These are phyloP conservation scores for Colletotrichum sp. DNA, from an alignment of 2,329 filamentous ascomycete species.

Conservation along the genomic window DNA sequence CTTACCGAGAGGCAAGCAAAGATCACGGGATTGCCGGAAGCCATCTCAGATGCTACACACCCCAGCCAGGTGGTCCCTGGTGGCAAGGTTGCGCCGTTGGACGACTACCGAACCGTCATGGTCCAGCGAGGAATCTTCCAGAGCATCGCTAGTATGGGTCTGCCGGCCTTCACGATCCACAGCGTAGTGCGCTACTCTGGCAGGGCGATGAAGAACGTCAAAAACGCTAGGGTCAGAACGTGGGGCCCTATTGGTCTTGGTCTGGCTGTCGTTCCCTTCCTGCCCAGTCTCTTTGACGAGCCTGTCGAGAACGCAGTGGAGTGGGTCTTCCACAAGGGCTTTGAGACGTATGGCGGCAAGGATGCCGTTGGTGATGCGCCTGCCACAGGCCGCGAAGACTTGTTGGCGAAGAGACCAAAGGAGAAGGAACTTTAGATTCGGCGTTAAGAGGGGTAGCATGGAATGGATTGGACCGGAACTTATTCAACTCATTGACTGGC, in stretches of 20 bases:
- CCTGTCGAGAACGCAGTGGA: slow-evolving; percentile 93
- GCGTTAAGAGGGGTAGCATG: not conserved
- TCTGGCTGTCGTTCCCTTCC: slow-evolving; percentile 77
- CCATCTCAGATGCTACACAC: slow-evolving; percentile 7
- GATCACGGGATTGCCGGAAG: slow-evolving; percentile 44
- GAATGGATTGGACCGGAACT: not conserved
- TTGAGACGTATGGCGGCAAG: slow-evolving; percentile 73
- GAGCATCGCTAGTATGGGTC: slow-evolving; percentile 86
- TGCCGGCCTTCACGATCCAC: slow-evolving; percentile 94
- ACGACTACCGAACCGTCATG: slow-evolving; percentile 93
- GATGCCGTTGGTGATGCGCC: slow-evolving; percentile 61
- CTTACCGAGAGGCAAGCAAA: slow-evolving; percentile 55
- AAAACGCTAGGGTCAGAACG: slow-evolving; percentile 77
- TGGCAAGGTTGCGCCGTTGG: slow-evolving; percentile 68
- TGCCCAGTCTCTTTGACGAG: slow-evolving; percentile 87
- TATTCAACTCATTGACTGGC: slow-evolving; percentile 1
- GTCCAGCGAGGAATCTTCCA: slow-evolving; percentile 91
- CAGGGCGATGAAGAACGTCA: slow-evolving; percentile 79
- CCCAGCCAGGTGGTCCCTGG: slow-evolving; percentile 28
- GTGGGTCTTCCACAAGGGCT: slow-evolving; percentile 85
- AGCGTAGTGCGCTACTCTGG: slow-evolving; percentile 91
- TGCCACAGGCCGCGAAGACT: slow-evolving; percentile 55
- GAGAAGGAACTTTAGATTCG: slow-evolving; percentile 21
- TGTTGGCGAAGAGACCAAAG: slow-evolving; percentile 39
- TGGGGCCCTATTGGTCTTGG: slow-evolving; percentile 92